Conservation (phyloP, 2,329 filamentous ascomycete species). For the Epichloe scottii region DNA sequence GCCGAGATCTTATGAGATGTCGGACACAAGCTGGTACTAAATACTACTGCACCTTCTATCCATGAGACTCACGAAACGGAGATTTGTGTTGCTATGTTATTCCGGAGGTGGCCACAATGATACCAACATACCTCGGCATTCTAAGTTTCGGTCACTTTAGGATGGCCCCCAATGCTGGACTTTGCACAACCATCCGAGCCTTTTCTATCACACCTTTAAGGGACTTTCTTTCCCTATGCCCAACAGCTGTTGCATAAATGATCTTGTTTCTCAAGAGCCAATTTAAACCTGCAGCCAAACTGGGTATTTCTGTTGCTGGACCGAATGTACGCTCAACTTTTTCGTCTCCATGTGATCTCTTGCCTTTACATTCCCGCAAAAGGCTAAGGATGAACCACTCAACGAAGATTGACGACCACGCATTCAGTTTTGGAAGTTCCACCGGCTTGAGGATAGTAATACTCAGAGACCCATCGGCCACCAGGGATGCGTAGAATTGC, state of each 20-base stretch:
- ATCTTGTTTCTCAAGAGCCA: constrained; percentile 72
- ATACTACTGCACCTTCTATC: too few species aligned
- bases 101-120: too few species aligned
- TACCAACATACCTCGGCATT: too few species aligned
- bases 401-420: constrained; percentile 64
- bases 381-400: constrained; percentile 69
- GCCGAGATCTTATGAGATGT: too few species aligned
- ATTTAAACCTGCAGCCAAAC: constrained; percentile 60
- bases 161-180: too few species aligned
- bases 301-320: constrained; percentile 48
- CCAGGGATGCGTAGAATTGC: constrained; percentile 39
- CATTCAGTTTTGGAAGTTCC: constrained; percentile 65
- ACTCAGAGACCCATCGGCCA: constrained; percentile 32
- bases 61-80: too few species aligned
- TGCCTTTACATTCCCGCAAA: constrained; percentile 48
- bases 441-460: constrained; percentile 51
- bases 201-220: constrained; percentile 26
- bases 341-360: constrained; percentile 37
- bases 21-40: too few species aligned
- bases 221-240: constrained; percentile 33
- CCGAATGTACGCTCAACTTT: constrained; percentile 54
- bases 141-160: too few species aligned
- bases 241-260: constrained; percentile 45
- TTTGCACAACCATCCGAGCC: constrained; percentile 18
- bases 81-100: too few species aligned